Conservation (phyloP, 345 rosid species). For the Angophora floribunda region DNA sequence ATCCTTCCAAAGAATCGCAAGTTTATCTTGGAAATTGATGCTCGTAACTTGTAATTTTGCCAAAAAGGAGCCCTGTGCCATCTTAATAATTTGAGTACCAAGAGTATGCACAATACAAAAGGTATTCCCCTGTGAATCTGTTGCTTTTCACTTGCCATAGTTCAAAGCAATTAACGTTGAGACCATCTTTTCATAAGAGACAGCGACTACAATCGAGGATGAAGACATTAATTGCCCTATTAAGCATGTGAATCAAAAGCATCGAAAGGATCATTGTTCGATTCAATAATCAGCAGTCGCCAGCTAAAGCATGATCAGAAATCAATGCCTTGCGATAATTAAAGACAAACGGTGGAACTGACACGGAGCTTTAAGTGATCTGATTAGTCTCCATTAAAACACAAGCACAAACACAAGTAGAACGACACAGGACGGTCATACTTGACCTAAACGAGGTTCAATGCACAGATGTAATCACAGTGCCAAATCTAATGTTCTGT, state of each 20-base stretch:
- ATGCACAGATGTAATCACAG: neutral
- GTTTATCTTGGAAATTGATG: accelerated
- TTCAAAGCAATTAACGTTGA: neutral
- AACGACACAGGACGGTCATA: neutral
- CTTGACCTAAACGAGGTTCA: neutral
- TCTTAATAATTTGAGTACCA: neutral
- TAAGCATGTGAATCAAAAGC: neutral
- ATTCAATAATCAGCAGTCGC: neutral
- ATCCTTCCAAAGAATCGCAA: neutral
- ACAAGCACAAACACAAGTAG: neutral
- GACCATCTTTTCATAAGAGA: neutral
- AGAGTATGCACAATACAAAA: neutral
- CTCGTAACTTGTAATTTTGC: neutral
- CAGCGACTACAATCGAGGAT: neutral
- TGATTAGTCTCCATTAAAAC: neutral
- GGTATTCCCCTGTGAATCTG: neutral
- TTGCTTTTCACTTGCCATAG: neutral
- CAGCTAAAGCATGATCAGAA: neutral
- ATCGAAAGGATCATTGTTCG: neutral
- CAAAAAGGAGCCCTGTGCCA: neutral
- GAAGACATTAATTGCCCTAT: neutral
- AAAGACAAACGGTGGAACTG: neutral
- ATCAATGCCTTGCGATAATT: neutral
- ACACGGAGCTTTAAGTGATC: neutral
- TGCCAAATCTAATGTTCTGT: neutral